Evolutionary conservation across 2,329 filamentous ascomycete species (phyloP), one percentile per base, ranked within the genome.

Genomic region (Penicillium nordicum): DNA sequence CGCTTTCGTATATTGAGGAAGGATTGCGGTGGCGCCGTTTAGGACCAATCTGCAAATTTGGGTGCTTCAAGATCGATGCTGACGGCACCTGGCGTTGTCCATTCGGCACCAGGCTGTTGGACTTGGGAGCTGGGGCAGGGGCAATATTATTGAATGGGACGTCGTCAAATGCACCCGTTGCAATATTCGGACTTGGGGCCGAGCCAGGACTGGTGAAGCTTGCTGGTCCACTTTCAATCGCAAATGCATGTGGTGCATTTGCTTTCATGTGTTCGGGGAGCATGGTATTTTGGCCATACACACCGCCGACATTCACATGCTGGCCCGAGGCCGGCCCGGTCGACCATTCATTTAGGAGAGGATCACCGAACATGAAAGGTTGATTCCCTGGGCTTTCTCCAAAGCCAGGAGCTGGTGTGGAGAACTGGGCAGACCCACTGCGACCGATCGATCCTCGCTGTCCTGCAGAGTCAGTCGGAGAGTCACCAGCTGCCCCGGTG

Each of bases 1-100:
- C 91, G 40, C 85, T 88, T 60, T 92, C 87, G 73, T 97, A 99
- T 53, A 97, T 90, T 47, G 85, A 84, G 0, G 90, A 92, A 5
- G 92, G 88, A 68, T 97, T 91, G 38, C 82, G 80, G 49, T 81
- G 79, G n/a, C 74, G 74, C 36, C 81, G 79, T 67, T 83, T 85
- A 16, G 63, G 55, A 10, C 62, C 66, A 21, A 69, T 59, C 36
- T 74, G 70, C 32, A 76, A 60, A 63, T 60, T 73, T 68, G 69
- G 76, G 51, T 74, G 70, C 53, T 76, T 77, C 49, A 78, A 63
- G 45, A 74, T 64, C 69, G 80, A 67, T 65, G 77, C 76, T 10
- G 77, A 74, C 46, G 79, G 73, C 37, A 70, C 61, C 18, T 74
- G 70, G 40, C 71, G 73, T 57, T 70, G 72, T 36, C 69, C 69